Evolutionary conservation across 257 asterid species (phyloP).

Genomic region (Petunia axillaris): DNA sequence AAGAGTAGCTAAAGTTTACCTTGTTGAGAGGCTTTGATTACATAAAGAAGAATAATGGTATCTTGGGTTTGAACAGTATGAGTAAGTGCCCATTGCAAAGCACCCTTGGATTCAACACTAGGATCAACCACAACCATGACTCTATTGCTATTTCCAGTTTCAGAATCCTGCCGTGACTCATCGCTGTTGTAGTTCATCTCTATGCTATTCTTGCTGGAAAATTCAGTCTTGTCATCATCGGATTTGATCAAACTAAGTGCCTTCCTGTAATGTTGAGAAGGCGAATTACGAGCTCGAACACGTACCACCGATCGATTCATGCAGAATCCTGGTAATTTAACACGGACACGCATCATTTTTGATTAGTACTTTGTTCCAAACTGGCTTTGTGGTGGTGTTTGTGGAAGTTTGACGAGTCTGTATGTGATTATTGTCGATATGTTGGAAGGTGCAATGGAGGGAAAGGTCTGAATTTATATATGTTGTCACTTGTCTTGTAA

Average conservation of each 20-base stretch:
- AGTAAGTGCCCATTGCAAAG: constrained; percentile 87
- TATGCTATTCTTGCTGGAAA: constrained; percentile 41
- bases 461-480: not conserved
- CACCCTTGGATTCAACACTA: constrained; percentile 61
- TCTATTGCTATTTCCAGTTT: constrained; percentile 63
- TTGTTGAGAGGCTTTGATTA: constrained; percentile 47
- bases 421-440: constrained; percentile 27
- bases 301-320: constrained; percentile 49
- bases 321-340: constrained; percentile 55
- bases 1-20: constrained; percentile 35
- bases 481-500: not conserved
- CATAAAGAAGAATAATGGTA: constrained; percentile 65
- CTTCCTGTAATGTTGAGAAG: constrained; percentile 47
- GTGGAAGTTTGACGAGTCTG: not conserved
- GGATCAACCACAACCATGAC: constrained; percentile 90
- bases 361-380: not conserved
- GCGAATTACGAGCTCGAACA: constrained; percentile 57
- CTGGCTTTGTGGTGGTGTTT: not conserved
- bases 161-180: constrained; percentile 38
- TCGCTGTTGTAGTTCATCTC: constrained; percentile 46
- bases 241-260: constrained; percentile 36
- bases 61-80: constrained; percentile 80
- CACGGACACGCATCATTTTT: constrained; percentile 29
- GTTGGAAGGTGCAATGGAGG: not conserved
- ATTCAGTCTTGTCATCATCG: constrained; percentile 37